Evolutionary conservation across 768 basidiomycete genomes (phyloP).

Genomic region (Austroboletus eburneus): DNA sequence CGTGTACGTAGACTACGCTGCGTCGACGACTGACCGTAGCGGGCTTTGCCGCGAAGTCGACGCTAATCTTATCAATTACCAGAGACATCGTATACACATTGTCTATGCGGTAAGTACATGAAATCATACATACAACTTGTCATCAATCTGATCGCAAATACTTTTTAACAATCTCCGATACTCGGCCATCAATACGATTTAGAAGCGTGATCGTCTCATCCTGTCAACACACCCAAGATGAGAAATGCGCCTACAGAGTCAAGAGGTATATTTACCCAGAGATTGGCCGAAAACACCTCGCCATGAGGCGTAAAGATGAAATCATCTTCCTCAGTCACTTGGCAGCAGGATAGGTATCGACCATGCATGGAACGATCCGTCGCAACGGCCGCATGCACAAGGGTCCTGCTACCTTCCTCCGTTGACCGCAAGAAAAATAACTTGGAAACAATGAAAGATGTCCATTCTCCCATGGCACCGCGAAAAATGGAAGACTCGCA

Average conservation of each 20-base stretch:
- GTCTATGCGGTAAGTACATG: too few relatives aligned
- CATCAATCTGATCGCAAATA: slow-evolving; percentile 2
- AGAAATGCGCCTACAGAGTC: neutral
- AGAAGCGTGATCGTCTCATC: slow-evolving; percentile 20
- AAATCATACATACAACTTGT: too few relatives aligned
- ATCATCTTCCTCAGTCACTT: slow-evolving; percentile 29
- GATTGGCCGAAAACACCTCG: slow-evolving; percentile 19
- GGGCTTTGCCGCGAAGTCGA: too few relatives aligned
- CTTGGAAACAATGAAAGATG: slow-evolving; percentile 1
- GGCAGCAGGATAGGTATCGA: slow-evolving; percentile 25
- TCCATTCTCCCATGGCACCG: neutral
- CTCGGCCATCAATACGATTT: slow-evolving; percentile 18
- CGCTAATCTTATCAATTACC: too few relatives aligned
- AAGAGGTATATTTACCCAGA: slow-evolving; percentile 30
- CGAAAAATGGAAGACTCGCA: slow-evolving; percentile 30
- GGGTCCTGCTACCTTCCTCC: slow-evolving; percentile 33
- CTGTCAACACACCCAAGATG: slow-evolving; percentile 5
- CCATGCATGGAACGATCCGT: slow-evolving; percentile 26
- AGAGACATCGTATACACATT: too few relatives aligned
- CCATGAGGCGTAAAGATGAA: slow-evolving; percentile 29
- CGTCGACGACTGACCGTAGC: too few relatives aligned
- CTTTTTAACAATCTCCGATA: slow-evolving; percentile 17
- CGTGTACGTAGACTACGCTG: too few relatives aligned
- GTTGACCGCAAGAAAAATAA: slow-evolving; percentile 24
- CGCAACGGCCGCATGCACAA: slow-evolving; percentile 32